Evolutionary conservation across 2,329 filamentous ascomycete species (phyloP).

Genomic region (Ophiostoma sp.): DNA sequence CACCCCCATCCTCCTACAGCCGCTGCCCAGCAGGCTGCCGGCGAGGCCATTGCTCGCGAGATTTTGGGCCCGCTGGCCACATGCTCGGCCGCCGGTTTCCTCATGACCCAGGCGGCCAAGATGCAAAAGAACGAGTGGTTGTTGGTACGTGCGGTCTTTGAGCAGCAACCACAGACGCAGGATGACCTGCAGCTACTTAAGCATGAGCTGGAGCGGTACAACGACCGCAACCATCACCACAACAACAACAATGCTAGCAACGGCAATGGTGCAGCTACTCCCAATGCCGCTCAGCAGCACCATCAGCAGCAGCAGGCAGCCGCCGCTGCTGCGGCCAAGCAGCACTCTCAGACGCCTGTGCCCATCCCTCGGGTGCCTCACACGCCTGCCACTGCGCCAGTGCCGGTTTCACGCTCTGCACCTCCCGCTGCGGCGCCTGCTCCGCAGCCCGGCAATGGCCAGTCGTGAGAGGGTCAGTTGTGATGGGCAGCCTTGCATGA

Average conservation of each 20-base stretch:
- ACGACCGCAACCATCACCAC: constrained; percentile 23
- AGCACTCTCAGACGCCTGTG: constrained; percentile 32
- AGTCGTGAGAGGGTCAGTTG: not conserved
- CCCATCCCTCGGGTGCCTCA: constrained; percentile 32
- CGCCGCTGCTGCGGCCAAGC: constrained; percentile 12
- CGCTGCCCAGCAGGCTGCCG: constrained; percentile 17
- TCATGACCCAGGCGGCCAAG: constrained; percentile 66
- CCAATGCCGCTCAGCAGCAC: not conserved
- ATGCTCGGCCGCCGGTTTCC: constrained; percentile 66
- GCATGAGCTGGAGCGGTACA: constrained; percentile 51
- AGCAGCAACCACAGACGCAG: constrained; percentile 63
- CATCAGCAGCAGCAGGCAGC: not conserved
- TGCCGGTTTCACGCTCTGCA: not conserved
- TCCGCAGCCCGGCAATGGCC: not conserved
- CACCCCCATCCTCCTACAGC: not conserved
- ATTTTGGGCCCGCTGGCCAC: constrained; percentile 55
- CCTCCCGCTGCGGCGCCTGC: not conserved
- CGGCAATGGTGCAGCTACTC: not conserved
- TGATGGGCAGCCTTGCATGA: not conserved
- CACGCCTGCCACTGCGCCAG: not conserved
- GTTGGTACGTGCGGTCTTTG: constrained; percentile 68
- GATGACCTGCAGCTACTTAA: constrained; percentile 62
- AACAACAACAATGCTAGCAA: constrained; percentile 11
- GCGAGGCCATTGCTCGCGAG: constrained; percentile 28
- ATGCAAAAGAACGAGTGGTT: constrained; percentile 73